Conservation (phyloP, 106 monocot genomes). For the Dendrobium chrysotoxum region DNA sequence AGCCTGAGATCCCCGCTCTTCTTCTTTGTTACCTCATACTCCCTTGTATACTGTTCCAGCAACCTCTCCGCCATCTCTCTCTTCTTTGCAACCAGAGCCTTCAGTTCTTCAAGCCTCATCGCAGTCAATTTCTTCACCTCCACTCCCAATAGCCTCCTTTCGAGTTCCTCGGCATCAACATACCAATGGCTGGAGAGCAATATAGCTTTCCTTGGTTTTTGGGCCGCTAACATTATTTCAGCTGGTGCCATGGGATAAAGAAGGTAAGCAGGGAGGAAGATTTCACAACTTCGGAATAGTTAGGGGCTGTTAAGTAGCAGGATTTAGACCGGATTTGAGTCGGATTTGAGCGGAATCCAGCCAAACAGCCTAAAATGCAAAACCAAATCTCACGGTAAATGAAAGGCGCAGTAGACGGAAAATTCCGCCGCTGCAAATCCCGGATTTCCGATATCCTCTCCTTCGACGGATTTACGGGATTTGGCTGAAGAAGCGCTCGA, state of each 20-base stretch:
- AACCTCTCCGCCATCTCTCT: constrained; percentile 61
- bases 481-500: too few species aligned
- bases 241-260: not conserved
- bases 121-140: constrained; percentile 12
- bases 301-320: too few species aligned
- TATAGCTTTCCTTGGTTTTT: constrained; percentile 32
- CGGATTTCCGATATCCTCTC: too few species aligned
- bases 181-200: constrained; percentile 63
- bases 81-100: constrained; percentile 45
- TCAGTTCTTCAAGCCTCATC: constrained; percentile 45
- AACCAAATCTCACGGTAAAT: too few species aligned
- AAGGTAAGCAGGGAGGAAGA: not conserved
- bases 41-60: constrained; percentile 51
- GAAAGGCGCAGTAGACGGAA: too few species aligned
- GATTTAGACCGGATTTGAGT: too few species aligned
- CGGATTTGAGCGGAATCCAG: too few species aligned
- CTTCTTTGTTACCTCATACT: constrained; percentile 44
- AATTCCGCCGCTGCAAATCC: too few species aligned
- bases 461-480: too few species aligned
- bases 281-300: too few species aligned
- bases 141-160: constrained; percentile 35
- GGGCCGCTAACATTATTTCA: not conserved
- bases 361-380: too few species aligned
- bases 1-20: constrained; percentile 57
- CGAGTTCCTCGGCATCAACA: constrained; percentile 56